These are phyloP conservation scores for Suillus alpinus DNA, from an alignment of 768 basidiomycete genomes.

Conservation along the genomic window DNA sequence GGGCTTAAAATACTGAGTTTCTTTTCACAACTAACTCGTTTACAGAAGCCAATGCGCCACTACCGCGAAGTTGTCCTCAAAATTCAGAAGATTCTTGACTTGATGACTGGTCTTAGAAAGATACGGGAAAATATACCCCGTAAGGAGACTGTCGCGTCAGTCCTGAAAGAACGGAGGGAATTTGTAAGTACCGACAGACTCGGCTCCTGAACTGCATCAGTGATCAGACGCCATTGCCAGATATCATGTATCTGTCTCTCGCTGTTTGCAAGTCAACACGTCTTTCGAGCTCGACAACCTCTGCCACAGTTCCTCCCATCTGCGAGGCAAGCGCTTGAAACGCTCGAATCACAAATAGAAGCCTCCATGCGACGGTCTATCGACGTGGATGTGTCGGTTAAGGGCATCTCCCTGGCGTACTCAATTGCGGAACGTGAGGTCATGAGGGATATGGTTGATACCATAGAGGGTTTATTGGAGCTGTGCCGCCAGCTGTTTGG, in stretches of 20 bases:
- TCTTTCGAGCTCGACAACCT: slow-evolving; percentile 43
- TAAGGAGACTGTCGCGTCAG: slow-evolving; percentile 38
- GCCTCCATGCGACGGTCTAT: slow-evolving; percentile 28
- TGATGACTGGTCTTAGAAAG: slow-evolving; percentile 45
- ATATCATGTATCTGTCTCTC: slow-evolving; percentile 45
- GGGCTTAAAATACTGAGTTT: slow-evolving; percentile 12
- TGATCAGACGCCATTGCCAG: slow-evolving; percentile 12
- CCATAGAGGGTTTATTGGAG: slow-evolving; percentile 40
- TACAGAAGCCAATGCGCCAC: slow-evolving; percentile 45
- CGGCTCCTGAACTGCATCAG: neutral
- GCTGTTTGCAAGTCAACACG: slow-evolving; percentile 49
- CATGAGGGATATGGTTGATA: slow-evolving; percentile 39
- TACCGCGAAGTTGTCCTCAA: slow-evolving; percentile 37
- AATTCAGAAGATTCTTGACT: slow-evolving; percentile 41
- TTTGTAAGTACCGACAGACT: slow-evolving; percentile 26
- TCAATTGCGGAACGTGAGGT: slow-evolving; percentile 44
- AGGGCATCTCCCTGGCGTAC: slow-evolving; percentile 39
- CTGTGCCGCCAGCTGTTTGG: slow-evolving; percentile 43
- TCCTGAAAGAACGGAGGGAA: slow-evolving; percentile 41
- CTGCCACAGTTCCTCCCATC: slow-evolving; percentile 52
- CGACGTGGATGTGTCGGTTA: slow-evolving; percentile 24
- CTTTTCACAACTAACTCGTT: neutral
- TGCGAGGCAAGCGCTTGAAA: slow-evolving; percentile 36
- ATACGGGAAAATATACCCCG: slow-evolving; percentile 46
- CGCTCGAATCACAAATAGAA: slow-evolving; percentile 34